Conservation (phyloP, 352 stramenopile species). For the Phytophthora pluvialis region DNA sequence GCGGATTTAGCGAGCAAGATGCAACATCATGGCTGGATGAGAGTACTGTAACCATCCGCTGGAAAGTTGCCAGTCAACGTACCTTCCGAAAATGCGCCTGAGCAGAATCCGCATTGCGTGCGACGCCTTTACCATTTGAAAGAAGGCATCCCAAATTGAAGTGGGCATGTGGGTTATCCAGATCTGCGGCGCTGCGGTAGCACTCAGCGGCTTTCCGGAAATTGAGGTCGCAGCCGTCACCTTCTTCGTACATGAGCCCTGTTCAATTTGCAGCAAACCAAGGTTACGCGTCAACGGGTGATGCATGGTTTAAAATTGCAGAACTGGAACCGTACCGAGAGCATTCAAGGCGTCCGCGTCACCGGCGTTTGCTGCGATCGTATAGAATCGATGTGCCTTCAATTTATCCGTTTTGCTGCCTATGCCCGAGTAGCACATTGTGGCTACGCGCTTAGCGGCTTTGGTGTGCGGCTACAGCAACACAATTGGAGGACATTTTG, state of each 20-base stretch:
- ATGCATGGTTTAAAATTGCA: conserved; percentile 3
- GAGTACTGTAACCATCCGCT: background rate
- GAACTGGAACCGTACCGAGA: conserved; percentile 44
- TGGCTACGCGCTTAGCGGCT: conserved; percentile 61
- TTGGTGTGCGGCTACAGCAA: conserved; percentile 40
- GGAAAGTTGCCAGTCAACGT: background rate
- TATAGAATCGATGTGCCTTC: conserved; percentile 62
- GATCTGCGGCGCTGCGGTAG: conserved; percentile 58
- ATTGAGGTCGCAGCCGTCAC: conserved; percentile 73
- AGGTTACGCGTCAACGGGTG: conserved; percentile 1
- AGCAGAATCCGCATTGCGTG: conserved; percentile 58
- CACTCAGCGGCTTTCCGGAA: conserved; percentile 59
- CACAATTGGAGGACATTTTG: background rate
- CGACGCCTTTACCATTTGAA: conserved; percentile 64
- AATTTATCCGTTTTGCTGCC: conserved; percentile 55
- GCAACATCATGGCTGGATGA: background rate
- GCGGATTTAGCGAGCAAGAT: conserved; percentile 4
- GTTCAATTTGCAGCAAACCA: background rate
- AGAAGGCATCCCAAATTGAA: conserved; percentile 84
- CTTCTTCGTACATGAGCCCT: conserved; percentile 79
- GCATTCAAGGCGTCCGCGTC: conserved; percentile 76
- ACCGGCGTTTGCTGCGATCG: conserved; percentile 52
- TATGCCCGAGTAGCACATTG: conserved; percentile 70
- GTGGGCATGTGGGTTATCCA: conserved; percentile 63
- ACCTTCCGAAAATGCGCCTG: conserved; percentile 69